Conservation (phyloP, 2,329 filamentous ascomycete genomes). For the Reticulascus tulasneorum region DNA sequence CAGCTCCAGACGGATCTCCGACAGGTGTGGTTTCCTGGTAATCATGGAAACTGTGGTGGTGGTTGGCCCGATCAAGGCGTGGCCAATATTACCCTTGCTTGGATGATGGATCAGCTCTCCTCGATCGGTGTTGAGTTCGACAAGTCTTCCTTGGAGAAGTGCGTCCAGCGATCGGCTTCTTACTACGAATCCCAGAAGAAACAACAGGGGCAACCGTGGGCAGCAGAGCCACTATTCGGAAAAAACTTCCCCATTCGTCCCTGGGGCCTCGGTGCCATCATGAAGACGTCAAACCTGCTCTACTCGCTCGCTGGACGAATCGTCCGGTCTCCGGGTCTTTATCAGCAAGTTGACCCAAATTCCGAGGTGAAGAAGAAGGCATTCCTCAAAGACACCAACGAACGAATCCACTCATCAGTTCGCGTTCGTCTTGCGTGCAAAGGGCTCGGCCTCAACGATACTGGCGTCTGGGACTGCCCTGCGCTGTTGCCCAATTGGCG, state of each 20-base stretch:
- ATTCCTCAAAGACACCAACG: constrained; percentile 49
- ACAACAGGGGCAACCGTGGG: constrained; percentile 30
- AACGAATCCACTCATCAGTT: constrained; percentile 51
- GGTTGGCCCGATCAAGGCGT: constrained; percentile 55
- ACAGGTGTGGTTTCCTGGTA: constrained; percentile 66
- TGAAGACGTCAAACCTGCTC: constrained; percentile 31
- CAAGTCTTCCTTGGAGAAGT: constrained; percentile 33
- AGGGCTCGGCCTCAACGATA: constrained; percentile 47
- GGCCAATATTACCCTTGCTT: constrained; percentile 33
- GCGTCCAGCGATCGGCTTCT: constrained; percentile 24
- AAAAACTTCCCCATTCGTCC: constrained; percentile 43
- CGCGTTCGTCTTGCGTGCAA: constrained; percentile 47
- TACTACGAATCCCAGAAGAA: constrained; percentile 23
- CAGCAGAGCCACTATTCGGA: constrained; percentile 42
- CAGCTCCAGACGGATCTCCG: constrained; percentile 38
- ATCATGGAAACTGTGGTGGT: constrained; percentile 67
- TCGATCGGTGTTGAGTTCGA: constrained; percentile 49
- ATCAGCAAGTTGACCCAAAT: constrained; percentile 39
- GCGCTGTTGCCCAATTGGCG: constrained; percentile 41
- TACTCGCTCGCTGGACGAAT: constrained; percentile 42
- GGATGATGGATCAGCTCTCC: constrained; percentile 54
- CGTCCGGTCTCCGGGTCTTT: constrained; percentile 43
- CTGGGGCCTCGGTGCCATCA: constrained; percentile 44
- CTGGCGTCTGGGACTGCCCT: constrained; percentile 39
- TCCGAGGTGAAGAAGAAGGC: constrained; percentile 29